A percentile compares a stretch with the other conserved stretches of the same genome.
phyloP scores from a whole-genome alignment of 2,329 filamentous ascomycete genomes.

The Didymella sp. region DNA sequence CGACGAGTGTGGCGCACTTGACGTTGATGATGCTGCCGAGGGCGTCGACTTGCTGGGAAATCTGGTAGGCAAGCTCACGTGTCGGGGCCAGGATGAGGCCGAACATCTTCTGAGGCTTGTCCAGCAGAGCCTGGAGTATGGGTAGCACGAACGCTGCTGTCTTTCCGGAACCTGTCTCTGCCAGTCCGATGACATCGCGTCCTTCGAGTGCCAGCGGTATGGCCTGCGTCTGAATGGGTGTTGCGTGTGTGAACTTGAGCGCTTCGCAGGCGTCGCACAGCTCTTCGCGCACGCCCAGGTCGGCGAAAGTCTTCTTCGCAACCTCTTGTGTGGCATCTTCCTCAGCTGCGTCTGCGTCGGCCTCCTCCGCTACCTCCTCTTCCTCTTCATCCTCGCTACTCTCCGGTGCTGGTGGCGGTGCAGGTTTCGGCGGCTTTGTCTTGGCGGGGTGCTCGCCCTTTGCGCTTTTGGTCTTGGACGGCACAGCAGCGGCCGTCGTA shows the following conservation, averaged over 20 bases:
- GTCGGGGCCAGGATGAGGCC: constrained; percentile 92
- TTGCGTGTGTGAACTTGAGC: constrained; percentile 84
- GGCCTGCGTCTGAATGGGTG: constrained; percentile 84
- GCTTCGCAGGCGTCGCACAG: constrained; percentile 86
- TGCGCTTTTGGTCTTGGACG: constrained; percentile 10
- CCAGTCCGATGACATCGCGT: constrained; percentile 89
- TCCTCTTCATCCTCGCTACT: constrained; percentile 38
- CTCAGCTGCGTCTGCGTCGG: constrained; percentile 6
- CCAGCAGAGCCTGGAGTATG: constrained; percentile 86
- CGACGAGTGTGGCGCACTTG: constrained; percentile 83
- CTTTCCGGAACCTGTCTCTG: constrained; percentile 95
- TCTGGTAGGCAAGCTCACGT: constrained; percentile 91
- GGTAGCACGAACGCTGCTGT: constrained; percentile 94
- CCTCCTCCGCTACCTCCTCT: constrained; percentile 7
- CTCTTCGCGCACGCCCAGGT: constrained; percentile 80
- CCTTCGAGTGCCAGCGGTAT: constrained; percentile 82
- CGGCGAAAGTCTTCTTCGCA: constrained; percentile 69
- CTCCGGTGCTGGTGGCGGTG: constrained; percentile 29
- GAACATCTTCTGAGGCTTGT: constrained; percentile 84
- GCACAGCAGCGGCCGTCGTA: constrained; percentile 14
- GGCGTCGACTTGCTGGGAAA: constrained; percentile 84
- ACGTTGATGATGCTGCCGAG: constrained; percentile 89
- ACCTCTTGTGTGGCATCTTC: not conserved
- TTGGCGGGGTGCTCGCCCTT: constrained; percentile 15
- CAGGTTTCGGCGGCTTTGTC: constrained; percentile 26